These are phyloP conservation scores for Neonectria magnoliae DNA, from an alignment of 2,329 filamentous ascomycete species.

Conservation along the genomic window DNA sequence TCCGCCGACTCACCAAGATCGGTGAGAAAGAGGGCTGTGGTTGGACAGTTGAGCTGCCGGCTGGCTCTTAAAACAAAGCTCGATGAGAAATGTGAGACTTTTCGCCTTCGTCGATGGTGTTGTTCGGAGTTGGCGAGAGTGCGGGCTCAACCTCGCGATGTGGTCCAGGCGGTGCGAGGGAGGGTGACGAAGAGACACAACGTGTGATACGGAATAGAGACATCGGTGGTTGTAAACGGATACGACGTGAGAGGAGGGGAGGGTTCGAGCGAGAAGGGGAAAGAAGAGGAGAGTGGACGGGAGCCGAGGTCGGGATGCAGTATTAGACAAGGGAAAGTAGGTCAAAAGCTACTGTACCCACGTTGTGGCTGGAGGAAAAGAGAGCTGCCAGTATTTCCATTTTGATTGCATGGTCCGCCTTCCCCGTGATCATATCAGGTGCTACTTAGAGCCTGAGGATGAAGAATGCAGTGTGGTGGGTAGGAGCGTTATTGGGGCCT, in stretches of 20 bases:
- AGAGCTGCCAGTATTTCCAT: not conserved
- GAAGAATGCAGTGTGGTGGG: slow-evolving; percentile 1
- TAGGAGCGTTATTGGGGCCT: not conserved
- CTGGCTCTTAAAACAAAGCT: not conserved
- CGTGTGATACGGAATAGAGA: slow-evolving; percentile 12
- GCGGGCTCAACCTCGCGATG: not conserved
- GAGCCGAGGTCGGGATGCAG: not conserved
- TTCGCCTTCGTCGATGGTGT: not conserved
- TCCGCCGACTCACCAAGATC: slow-evolving; percentile 35
- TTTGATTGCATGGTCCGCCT: slow-evolving; percentile 10
- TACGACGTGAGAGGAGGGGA: not conserved
- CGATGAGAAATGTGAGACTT: not conserved
- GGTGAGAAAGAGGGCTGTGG: slow-evolving; percentile 25
- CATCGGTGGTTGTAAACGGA: not conserved
- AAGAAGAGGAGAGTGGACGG: not conserved
- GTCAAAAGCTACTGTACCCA: not conserved
- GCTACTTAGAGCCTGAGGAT: not conserved
- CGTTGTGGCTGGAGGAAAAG: not conserved
- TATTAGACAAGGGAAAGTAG: not conserved
- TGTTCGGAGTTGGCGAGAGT: not conserved
- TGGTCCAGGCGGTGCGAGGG: slow-evolving; percentile 1
- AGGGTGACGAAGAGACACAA: slow-evolving; percentile 9
- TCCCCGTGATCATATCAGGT: slow-evolving; percentile 7
- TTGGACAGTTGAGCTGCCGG: slow-evolving; percentile 2
- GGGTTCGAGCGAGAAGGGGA: not conserved